Percentiles rank a stretch among this genome's conserved stretches.
phyloP scores from a whole-genome alignment of 73 alveolate species.

The Paramecium bursaria region DNA sequence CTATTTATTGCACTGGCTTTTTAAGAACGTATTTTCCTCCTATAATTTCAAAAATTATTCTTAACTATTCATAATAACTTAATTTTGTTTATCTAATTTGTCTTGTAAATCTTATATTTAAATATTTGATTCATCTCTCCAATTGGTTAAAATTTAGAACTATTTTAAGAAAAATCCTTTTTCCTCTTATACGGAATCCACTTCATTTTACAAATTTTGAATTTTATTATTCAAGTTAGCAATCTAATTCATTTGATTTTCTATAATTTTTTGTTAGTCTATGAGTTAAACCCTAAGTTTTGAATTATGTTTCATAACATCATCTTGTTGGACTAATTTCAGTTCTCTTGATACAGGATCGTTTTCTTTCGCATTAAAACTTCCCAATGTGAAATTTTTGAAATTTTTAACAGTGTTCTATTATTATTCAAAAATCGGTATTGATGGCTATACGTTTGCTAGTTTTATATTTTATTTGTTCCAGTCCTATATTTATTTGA shows the following conservation, averaged over 20 bases:
- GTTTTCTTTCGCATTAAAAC: conserved; percentile 46
- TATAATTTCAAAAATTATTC: no score
- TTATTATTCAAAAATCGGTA: no score
- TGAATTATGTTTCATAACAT: neutral
- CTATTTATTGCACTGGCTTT: no score
- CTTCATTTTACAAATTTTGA: conserved; percentile 43
- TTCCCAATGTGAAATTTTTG: conserved; percentile 17
- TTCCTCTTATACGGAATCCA: no score
- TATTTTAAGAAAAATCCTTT: no score
- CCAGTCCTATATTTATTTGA: conserved; percentile 8
- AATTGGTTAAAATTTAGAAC: no score
- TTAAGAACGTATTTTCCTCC: no score
- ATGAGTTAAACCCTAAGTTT: neutral
- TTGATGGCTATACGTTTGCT: neutral
- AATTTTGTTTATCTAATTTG: no score
- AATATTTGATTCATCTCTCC: no score
- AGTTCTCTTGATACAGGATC: neutral
- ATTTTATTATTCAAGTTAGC: conserved; percentile 36
- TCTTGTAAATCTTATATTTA: no score
- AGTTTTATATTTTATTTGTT: neutral
- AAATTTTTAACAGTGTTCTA: no score
- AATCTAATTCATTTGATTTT: neutral
- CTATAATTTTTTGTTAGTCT: conserved; percentile 29
- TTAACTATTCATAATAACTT: no score
- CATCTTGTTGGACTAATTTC: neutral